Conservation (phyloP, 2,329 filamentous ascomycete species). For the Endocalyx cinctus region DNA sequence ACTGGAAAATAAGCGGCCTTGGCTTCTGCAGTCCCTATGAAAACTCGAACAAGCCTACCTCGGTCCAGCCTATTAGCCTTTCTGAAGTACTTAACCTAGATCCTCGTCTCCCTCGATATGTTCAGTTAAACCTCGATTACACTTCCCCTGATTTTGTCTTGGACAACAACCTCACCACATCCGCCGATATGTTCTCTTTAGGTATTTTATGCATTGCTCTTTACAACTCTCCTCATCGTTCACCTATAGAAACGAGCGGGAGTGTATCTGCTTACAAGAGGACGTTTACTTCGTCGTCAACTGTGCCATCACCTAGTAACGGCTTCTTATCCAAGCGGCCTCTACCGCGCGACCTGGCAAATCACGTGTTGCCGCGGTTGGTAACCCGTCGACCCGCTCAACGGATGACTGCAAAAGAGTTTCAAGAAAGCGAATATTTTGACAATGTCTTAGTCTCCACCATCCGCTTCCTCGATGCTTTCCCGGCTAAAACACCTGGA, state of each 20-base stretch:
- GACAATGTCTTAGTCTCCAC: conserved; percentile 96
- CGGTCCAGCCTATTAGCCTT: conserved; percentile 74
- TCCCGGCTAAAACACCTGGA: conserved; percentile 85
- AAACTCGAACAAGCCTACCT: conserved; percentile 67
- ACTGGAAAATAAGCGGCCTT: conserved; percentile 98
- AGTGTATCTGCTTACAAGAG: conserved; percentile 83
- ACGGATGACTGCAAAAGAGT: conserved; percentile 81
- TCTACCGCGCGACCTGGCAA: conserved; percentile 72
- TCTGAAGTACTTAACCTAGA: conserved; percentile 83
- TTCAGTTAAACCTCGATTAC: conserved; percentile 90
- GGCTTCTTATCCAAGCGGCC: conserved; percentile 77
- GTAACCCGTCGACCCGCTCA: conserved; percentile 86
- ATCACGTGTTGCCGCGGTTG: conserved; percentile 74
- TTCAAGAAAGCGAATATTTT: conserved; percentile 93
- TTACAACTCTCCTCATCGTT: conserved; percentile 90
- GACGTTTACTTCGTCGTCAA: conserved; percentile 71
- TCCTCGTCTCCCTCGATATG: conserved; percentile 70
- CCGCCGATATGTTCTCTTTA: conserved; percentile 90
- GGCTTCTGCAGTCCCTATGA: conserved; percentile 82
- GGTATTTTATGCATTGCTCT: conserved; percentile 83
- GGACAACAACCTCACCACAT: conserved; percentile 78
- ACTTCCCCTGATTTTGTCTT: conserved; percentile 92
- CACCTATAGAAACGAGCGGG: conserved; percentile 76
- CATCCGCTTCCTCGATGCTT: conserved; percentile 85
- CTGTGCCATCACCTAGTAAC: conserved; percentile 74